phyloP scores from a whole-genome alignment of 495 filamentous ascomycete species.

The Neurospora hispaniola region DNA sequence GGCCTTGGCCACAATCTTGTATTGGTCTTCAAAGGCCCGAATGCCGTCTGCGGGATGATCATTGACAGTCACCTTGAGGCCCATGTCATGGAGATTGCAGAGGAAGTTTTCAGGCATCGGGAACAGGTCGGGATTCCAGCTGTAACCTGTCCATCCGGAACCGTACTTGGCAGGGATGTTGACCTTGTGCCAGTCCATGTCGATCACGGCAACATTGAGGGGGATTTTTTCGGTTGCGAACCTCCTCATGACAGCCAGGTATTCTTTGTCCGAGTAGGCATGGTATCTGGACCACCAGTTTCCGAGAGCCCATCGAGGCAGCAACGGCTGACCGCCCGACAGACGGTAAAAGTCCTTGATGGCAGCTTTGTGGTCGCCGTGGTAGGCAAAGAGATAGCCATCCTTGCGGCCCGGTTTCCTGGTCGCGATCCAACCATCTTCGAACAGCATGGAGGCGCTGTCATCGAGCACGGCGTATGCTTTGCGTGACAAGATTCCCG shows the following conservation, averaged over 20 bases:
- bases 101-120: constrained; percentile 39
- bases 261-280: constrained; percentile 39
- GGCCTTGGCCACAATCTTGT: constrained; percentile 39
- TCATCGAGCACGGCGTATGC: constrained; percentile 44
- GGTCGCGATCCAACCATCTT: constrained; percentile 37
- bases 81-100: constrained; percentile 30
- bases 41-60: constrained; percentile 48
- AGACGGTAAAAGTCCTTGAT: constrained; percentile 45
- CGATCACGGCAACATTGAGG: constrained; percentile 43
- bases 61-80: constrained; percentile 41
- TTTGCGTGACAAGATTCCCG: constrained; percentile 36
- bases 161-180: constrained; percentile 20
- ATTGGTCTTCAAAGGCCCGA: constrained; percentile 40
- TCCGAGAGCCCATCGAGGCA: constrained; percentile 47
- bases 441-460: constrained; percentile 46
- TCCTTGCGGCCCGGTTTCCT: constrained; percentile 36
- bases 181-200: constrained; percentile 55
- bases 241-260: constrained; percentile 39
- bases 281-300: constrained; percentile 58
- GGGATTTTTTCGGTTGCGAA: constrained; percentile 40
- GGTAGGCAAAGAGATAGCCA: constrained; percentile 48
- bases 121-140: constrained; percentile 47
- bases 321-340: constrained; percentile 42
- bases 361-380: constrained; percentile 41
- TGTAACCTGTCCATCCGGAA: constrained; percentile 51